These are phyloP conservation scores for Blastomyces silverae DNA, from an alignment of 2,329 filamentous ascomycete genomes.

Conservation along the genomic window DNA sequence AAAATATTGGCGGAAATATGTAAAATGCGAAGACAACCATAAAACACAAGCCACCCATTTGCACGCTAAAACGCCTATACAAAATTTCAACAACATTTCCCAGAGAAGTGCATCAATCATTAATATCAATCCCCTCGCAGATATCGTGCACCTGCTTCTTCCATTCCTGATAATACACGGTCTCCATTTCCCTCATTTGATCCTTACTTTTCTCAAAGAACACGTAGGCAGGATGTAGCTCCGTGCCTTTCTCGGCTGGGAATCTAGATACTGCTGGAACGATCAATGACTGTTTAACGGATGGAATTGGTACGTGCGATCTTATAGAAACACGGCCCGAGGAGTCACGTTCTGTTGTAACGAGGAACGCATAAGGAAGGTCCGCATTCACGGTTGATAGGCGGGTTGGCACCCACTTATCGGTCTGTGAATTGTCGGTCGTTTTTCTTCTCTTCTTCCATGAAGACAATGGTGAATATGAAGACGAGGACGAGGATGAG, in stretches of 20 bases:
- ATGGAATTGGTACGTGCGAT: constrained; percentile 16
- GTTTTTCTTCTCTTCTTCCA: constrained; percentile 1
- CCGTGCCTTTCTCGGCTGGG: constrained; percentile 13
- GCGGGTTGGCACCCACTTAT: constrained; percentile 16
- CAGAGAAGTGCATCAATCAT: constrained; percentile 13
- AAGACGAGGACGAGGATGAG: constrained; percentile 2
- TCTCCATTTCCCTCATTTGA: constrained; percentile 30
- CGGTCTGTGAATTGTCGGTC: not conserved
- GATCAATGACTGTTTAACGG: constrained; percentile 16
- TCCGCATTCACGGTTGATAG: constrained; percentile 12
- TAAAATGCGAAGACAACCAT: constrained; percentile 12
- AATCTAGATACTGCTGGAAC: constrained; percentile 15
- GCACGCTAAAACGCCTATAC: not conserved
- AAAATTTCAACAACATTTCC: not conserved
- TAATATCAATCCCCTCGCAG: constrained; percentile 33
- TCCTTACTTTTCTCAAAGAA: constrained; percentile 37
- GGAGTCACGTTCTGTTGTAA: constrained; percentile 11
- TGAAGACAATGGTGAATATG: constrained; percentile 3
- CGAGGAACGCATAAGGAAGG: constrained; percentile 18
- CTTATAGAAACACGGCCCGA: constrained; percentile 13
- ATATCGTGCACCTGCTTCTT: constrained; percentile 32
- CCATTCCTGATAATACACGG: constrained; percentile 36
- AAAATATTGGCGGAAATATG: not conserved
- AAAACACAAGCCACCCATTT: constrained; percentile 8
- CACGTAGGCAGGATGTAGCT: constrained; percentile 33